Conservation (phyloP, 2,329 filamentous ascomycete genomes). For the Fusarium armeniacum region DNA sequence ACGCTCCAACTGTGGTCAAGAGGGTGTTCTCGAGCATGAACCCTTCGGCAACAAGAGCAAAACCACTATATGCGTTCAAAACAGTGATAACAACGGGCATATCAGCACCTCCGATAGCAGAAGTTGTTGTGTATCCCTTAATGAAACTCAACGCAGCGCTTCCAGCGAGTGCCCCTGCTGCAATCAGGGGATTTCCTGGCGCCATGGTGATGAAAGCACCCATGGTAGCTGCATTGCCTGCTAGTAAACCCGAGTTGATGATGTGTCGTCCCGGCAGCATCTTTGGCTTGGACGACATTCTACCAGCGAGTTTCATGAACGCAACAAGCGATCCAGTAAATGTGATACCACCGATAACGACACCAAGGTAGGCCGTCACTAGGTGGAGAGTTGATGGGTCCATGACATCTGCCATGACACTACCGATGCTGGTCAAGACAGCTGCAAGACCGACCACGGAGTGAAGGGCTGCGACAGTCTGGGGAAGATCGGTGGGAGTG, state of each 20-base stretch:
- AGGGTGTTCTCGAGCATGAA: conserved; percentile 92
- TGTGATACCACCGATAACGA: conserved; percentile 88
- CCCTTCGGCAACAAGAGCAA: conserved; percentile 89
- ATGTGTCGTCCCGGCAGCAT: conserved; percentile 80
- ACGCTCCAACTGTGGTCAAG: conserved; percentile 84
- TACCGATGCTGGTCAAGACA: conserved; percentile 89
- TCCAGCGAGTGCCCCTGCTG: conserved; percentile 80
- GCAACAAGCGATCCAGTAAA: conserved; percentile 93
- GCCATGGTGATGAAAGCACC: conserved; percentile 86
- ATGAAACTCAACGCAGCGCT: conserved; percentile 84
- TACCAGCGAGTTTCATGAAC: conserved; percentile 87
- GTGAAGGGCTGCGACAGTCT: conserved; percentile 90
- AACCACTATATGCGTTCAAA: conserved; percentile 90
- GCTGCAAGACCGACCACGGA: conserved; percentile 91
- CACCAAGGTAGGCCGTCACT: conserved; percentile 87
- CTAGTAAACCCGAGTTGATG: conserved; percentile 80
- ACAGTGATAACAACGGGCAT: conserved; percentile 95
- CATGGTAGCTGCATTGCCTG: conserved; percentile 85
- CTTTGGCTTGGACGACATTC: conserved; percentile 83
- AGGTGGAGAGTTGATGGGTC: conserved; percentile 84
- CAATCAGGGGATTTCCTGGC: conserved; percentile 82
- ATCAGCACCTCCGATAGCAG: conserved; percentile 91
- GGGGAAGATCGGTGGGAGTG: conserved; percentile 87
- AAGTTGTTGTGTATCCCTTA: conserved; percentile 89
- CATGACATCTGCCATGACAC: conserved; percentile 80